phyloP scores from a whole-genome alignment of 768 basidiomycete genomes.

The Trametes cubensis region DNA sequence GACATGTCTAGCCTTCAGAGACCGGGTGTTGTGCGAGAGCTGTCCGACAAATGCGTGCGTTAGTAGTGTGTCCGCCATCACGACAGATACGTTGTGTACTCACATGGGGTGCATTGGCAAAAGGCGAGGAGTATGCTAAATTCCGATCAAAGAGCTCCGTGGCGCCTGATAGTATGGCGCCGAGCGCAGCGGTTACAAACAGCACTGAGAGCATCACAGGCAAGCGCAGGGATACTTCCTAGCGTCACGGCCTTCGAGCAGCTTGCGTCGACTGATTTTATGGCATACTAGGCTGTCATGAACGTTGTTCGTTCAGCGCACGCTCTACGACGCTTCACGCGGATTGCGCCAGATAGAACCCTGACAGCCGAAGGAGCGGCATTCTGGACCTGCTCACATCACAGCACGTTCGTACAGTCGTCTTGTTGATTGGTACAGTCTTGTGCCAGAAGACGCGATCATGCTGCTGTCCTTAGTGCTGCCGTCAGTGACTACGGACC shows the following conservation, averaged over 20 bases:
- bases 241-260: too few relatives aligned
- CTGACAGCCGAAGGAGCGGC: too few relatives aligned
- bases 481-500: too few relatives aligned
- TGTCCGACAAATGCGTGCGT: conserved; percentile 17
- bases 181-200: conserved; percentile 8
- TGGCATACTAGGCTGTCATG: background rate
- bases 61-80: background rate
- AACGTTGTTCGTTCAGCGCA: too few relatives aligned
- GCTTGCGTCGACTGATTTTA: background rate
- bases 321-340: too few relatives aligned
- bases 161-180: conserved; percentile 14
- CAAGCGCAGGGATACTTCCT: too few relatives aligned
- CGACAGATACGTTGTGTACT: background rate
- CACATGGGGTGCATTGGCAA: conserved; percentile 14
- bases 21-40: conserved; percentile 43
- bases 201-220: conserved; percentile 8
- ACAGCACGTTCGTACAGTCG: too few relatives aligned
- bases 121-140: conserved; percentile 21
- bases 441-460: too few relatives aligned
- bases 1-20: conserved; percentile 41
- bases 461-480: too few relatives aligned
- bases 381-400: too few relatives aligned
- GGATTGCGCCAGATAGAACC: too few relatives aligned
- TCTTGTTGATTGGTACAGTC: too few relatives aligned
- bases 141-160: conserved; percentile 25